Percentiles rank a stretch among this genome's conserved stretches.
These are phyloP conservation scores for Solanum chiquidenum DNA, from an alignment of 257 asterid genomes.

Conservation along the genomic window DNA sequence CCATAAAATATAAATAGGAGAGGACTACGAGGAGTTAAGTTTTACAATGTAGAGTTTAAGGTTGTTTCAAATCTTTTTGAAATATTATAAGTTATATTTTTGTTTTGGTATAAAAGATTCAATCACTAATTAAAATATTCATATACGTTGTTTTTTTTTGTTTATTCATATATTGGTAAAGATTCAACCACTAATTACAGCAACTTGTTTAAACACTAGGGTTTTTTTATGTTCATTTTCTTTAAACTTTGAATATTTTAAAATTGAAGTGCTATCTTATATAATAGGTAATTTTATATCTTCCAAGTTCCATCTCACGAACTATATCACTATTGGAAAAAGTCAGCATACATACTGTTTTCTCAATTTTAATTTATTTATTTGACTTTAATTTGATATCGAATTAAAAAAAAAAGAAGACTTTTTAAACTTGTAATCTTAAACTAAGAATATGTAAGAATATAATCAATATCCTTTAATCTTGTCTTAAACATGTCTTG, in stretches of 20 bases:
- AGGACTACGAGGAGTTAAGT: neutral
- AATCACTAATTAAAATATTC: too few relatives aligned
- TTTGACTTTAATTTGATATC: too few relatives aligned
- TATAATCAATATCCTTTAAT: neutral
- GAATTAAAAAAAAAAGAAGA: too few relatives aligned
- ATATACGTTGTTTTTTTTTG: neutral
- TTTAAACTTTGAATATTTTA: neutral
- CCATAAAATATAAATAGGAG: neutral
- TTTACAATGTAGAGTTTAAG: neutral
- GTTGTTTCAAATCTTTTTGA: neutral
- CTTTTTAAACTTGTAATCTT: neutral
- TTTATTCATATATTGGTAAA: neutral
- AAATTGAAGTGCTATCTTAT: neutral
- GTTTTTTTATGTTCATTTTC: neutral
- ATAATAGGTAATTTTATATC: neutral
- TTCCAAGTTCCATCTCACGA: neutral
- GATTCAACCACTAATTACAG: neutral
- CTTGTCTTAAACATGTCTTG: too few relatives aligned
- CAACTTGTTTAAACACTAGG: neutral
- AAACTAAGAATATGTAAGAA: too few relatives aligned
- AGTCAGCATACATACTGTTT: neutral
- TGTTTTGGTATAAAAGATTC: neutral
- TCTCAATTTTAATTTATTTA: too few relatives aligned
- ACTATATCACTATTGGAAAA: neutral
- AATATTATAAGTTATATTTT: neutral